These are phyloP conservation scores for Sporothrix curviconia DNA, from an alignment of 2,329 filamentous ascomycete species.

Conservation along the genomic window DNA sequence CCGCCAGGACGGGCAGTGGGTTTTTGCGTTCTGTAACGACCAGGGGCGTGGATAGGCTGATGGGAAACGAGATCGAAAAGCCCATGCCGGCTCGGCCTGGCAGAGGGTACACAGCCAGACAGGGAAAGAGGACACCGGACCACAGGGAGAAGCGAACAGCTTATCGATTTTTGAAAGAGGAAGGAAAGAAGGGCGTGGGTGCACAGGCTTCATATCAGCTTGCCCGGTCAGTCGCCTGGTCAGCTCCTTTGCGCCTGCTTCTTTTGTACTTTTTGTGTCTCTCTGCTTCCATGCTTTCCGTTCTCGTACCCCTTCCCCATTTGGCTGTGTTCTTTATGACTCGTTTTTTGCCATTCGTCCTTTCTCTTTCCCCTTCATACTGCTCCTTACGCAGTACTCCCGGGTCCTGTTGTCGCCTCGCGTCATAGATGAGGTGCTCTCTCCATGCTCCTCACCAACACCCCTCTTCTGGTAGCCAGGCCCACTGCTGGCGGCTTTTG, in stretches of 20 bases:
- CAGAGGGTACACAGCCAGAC: too few species aligned
- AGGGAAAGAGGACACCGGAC: not conserved
- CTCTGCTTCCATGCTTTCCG: not conserved
- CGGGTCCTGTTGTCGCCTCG: conserved; percentile 17
- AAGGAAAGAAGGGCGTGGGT: not conserved
- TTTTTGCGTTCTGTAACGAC: not conserved
- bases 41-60: not conserved
- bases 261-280: not conserved
- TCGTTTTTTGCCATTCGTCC: not conserved
- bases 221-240: not conserved
- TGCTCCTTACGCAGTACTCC: not conserved
- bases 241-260: not conserved
- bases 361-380: not conserved
- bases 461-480: not conserved
- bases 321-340: not conserved
- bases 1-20: not conserved
- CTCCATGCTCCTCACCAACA: not conserved
- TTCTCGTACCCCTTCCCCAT: not conserved
- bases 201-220: conserved; percentile 10
- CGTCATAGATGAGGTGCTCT: conserved; percentile 13
- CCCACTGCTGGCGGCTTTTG: not conserved
- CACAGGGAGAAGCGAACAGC: not conserved
- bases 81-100: not conserved
- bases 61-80: not conserved
- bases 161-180: not conserved